Evolutionary conservation across 2,329 filamentous ascomycete genomes (phyloP).

Genomic region (Colletotrichum gloeosporioides): DNA sequence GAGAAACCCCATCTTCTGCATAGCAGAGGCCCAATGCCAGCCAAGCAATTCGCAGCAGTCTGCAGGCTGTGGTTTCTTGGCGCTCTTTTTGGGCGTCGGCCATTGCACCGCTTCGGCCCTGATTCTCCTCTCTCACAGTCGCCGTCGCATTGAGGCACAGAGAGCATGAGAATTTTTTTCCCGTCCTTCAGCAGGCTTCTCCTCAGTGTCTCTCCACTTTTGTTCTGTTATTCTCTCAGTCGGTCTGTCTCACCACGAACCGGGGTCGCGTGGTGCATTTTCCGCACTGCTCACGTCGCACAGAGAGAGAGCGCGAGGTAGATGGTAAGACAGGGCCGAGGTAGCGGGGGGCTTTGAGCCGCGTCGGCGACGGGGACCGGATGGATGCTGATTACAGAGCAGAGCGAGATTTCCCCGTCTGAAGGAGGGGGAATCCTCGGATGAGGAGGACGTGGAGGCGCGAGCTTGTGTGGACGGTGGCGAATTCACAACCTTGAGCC

Average conservation of each 20-base stretch:
- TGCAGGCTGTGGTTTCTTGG: slow-evolving; percentile 7
- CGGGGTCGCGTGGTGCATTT: neutral
- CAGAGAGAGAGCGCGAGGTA: neutral
- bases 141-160: neutral
- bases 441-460: neutral
- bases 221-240: neutral
- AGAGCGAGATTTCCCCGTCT: neutral
- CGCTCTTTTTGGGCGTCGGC: neutral
- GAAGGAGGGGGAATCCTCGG: neutral
- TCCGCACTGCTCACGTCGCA: neutral
- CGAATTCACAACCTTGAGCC: neutral
- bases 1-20: neutral
- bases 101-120: neutral
- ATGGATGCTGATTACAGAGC: neutral
- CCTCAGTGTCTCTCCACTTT: slow-evolving; percentile 3
- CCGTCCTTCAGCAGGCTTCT: neutral
- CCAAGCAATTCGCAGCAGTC: neutral
- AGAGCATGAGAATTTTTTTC: neutral
- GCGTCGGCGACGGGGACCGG: neutral
- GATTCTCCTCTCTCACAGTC: neutral
- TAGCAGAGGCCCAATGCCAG: neutral
- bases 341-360: neutral
- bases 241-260: neutral
- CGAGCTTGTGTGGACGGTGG: neutral
- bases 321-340: neutral